Percentiles rank a stretch among this genome's conserved stretches.
phyloP scores from a whole-genome alignment of 2,329 filamentous ascomycete genomes.

The Myrmaecium sp. region DNA sequence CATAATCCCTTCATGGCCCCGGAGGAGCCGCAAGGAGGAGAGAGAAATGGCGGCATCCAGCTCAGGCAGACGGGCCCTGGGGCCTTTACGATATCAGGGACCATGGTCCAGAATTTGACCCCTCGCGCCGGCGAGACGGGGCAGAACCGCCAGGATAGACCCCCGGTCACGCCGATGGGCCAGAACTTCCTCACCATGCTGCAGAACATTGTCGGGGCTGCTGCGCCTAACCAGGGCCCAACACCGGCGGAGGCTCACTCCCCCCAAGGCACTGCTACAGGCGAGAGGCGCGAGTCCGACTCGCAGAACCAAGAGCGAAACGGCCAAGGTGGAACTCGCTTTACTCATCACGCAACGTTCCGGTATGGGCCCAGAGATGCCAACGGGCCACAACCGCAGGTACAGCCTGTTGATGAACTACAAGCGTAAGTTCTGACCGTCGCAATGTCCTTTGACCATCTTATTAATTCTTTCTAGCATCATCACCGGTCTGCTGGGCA shows the following conservation, averaged over 20 bases:
- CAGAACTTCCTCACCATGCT: conserved; percentile 30
- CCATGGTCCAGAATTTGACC: conserved; percentile 16
- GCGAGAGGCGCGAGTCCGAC: background rate
- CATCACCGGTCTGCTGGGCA: conserved; percentile 3
- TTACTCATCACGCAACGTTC: conserved; percentile 15
- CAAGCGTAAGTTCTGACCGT: conserved; percentile 25
- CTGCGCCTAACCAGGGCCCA: too few species aligned
- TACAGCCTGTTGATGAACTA: conserved; percentile 30
- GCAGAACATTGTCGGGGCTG: conserved; percentile 23
- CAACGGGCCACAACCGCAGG: conserved; percentile 30
- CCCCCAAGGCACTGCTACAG: conserved; percentile 1
- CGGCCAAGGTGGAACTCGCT: conserved; percentile 8
- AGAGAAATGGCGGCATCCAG: conserved; percentile 30
- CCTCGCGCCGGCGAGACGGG: conserved; percentile 6
- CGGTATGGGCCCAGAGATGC: conserved; percentile 34
- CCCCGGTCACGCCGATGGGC: conserved; percentile 13
- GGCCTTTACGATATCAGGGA: conserved; percentile 18
- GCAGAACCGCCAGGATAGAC: background rate
- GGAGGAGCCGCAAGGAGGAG: conserved; percentile 32
- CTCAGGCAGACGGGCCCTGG: conserved; percentile 20
- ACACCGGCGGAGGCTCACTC: conserved; percentile 6
- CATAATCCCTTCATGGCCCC: conserved; percentile 31
- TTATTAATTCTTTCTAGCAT: conserved; percentile 1
- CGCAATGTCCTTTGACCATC: background rate
- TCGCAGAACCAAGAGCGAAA: conserved; percentile 6